Evolutionary conservation across 345 rosid species (phyloP), one percentile per base, ranked within the genome.

Genomic region (Citrus medica): DNA sequence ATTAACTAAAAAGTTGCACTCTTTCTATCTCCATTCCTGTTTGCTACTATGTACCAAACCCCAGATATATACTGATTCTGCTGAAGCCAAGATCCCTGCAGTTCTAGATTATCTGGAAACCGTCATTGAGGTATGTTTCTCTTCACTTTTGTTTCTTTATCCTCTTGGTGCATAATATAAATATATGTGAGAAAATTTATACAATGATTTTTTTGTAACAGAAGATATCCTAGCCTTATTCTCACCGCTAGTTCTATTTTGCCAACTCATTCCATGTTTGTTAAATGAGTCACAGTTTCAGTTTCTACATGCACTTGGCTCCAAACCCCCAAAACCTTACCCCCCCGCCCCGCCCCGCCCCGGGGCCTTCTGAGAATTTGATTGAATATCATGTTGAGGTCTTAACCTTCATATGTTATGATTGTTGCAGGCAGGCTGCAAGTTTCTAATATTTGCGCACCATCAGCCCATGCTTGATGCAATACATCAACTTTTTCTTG

Each of bases 1-100:
- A 37, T 59, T 24, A 4, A 2, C 7, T 68, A 35, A 58, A 33
- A 33, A 3, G 10, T 55, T 3, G 38, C 6, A 58, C 37, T 9
- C 42, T 9, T 79, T 55, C 53, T 55, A 46, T 42, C 46, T 25
- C 35, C 6, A 69, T 61, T 71, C 61, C n/a, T 16, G 22, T 48
- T 62, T 64, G 42, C 48, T 22, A 51, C 38, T 33, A 27, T 59
- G 64, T 66, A 1, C 68, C 81, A 69, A 62, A 83, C 77, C 78
- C 71, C 88, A 95, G 99, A 95, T 95, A 76, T 95, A 93, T 79
- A 93, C 91, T 25, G 96, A 90, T 81, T 95, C 99, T 40, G 97
- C 96, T 71, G 91, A 89, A 85, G 98, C 96, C 86, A 95, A 95
- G 87, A 90, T 93, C 72, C 93, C 98, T 61, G 94, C 97, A 55